Conservation (phyloP, 2,329 filamentous ascomycete species). For the Aspergillus brasiliensis region DNA sequence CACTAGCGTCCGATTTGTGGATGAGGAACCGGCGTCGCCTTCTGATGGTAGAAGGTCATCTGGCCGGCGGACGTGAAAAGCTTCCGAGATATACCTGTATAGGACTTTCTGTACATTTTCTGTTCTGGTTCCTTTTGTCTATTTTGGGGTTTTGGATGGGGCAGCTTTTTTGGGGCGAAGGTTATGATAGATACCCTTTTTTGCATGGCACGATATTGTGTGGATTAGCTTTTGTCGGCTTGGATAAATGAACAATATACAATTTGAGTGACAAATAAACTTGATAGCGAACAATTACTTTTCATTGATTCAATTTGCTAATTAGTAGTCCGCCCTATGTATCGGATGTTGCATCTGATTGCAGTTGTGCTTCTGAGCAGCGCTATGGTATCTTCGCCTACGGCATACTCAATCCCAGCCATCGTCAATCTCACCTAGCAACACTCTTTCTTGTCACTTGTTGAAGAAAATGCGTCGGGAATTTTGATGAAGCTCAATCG, state of each 20-base stretch:
- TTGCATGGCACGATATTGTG: neutral
- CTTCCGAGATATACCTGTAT: neutral
- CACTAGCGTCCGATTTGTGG: slow-evolving; percentile 45
- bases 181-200: neutral
- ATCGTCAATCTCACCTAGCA: too few species aligned
- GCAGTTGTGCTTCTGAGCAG: too few species aligned
- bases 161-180: neutral
- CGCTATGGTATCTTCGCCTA: too few species aligned
- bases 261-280: too few species aligned
- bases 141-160: neutral
- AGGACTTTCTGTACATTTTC: neutral
- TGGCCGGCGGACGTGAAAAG: slow-evolving; percentile 31
- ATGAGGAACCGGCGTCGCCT: slow-evolving; percentile 45
- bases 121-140: neutral
- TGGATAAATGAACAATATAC: neutral
- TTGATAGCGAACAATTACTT: too few species aligned
- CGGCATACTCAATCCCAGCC: too few species aligned
- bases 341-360: too few species aligned
- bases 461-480: too few species aligned
- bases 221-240: neutral
- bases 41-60: slow-evolving; percentile 41
- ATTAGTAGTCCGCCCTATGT: too few species aligned
- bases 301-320: too few species aligned
- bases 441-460: too few species aligned
- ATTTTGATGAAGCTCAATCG: too few species aligned